Evolutionary conservation across 169 alveolate genomes (phyloP).

Genomic region (Eimeria mitis): DNA sequence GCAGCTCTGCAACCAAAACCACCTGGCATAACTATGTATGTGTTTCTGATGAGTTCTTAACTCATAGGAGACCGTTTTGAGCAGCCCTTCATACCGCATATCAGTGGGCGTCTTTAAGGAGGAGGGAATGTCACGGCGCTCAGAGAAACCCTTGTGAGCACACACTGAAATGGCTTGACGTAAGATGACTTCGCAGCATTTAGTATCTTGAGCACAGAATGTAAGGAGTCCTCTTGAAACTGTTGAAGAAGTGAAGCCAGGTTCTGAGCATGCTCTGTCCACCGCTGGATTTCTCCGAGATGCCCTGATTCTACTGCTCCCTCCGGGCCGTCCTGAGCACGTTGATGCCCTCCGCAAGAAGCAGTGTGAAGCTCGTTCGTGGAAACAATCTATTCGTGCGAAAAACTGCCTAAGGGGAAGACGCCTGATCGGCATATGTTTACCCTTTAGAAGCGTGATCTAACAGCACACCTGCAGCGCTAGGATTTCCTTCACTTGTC

Average conservation of each 20-base stretch:
- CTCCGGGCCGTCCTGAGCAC: conserved; percentile 75
- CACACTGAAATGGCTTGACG: conserved; percentile 89
- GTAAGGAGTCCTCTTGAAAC: conserved; percentile 91
- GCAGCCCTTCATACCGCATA: background rate
- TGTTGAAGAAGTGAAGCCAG: conserved; percentile 91
- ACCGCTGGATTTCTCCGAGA: conserved; percentile 95
- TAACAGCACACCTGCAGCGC: conserved; percentile 89
- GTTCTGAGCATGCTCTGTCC: conserved; percentile 93
- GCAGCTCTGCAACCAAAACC: conserved; percentile 84
- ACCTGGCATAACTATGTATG: background rate
- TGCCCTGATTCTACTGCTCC: conserved; percentile 95
- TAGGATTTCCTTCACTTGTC: conserved; percentile 95
- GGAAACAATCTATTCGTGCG: background rate
- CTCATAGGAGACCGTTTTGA: background rate
- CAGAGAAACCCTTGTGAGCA: background rate
- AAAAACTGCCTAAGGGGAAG: background rate
- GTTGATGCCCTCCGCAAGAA: background rate
- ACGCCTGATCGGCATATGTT: background rate
- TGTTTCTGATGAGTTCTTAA: background rate
- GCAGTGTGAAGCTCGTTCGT: background rate
- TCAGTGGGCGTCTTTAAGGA: background rate
- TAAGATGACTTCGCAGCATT: conserved; percentile 93
- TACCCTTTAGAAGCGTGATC: background rate
- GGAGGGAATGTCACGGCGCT: background rate
- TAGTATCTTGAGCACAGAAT: conserved; percentile 90